Base-by-base conservation (phyloP, 169 alveolate genomes). In the Cryptosporidium canis region DNA sequence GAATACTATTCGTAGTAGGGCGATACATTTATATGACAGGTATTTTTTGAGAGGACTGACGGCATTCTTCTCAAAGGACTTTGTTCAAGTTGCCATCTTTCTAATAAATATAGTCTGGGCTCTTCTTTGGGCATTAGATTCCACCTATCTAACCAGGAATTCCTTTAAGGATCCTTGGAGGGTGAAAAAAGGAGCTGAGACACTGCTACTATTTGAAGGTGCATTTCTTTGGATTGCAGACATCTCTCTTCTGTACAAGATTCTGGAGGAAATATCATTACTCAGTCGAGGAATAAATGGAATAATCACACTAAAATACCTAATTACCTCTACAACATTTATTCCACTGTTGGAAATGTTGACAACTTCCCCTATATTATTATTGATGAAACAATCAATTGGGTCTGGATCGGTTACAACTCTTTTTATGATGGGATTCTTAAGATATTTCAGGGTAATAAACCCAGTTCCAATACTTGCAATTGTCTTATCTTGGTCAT, bases 191-290 rank as follows among this genome's bases (percentile, higher is more conserved):
- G 72, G 72, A 5, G 61, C 21, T 39, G 65, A 58, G 37, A 55
- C 51, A 12, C n/a, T 77, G 27, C 27, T 58, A 2, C 48, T 77
- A 56, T 58, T 77, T 58, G 87, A 77, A 12, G 77, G 61, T 33
- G 35, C 87, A 12, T 77, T 77, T 44, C 72, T 77, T 4, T 77
- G 87, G 87, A 58, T 77, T n/a, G 87, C 87, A 55, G 87, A 77
- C 43, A 56, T 77, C 18, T 39, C 61, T 39, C 33, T 77, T 24
- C 66, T 77, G 7, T 77, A 58, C 16, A 77, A 77, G n/a, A 41
- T 61, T 18, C 39, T 77, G 24, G 51, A 33, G 24, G 87, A 77
- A 39, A 61, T 61, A 12, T 77, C 87, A 12, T 14, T 39, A 0
- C 44, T 58, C 5, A 55, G 87, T 29, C 65, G 77, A 18, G 87